Conservation (phyloP, 495 filamentous ascomycete species). For the Hypomontagnella monticulosa region DNA sequence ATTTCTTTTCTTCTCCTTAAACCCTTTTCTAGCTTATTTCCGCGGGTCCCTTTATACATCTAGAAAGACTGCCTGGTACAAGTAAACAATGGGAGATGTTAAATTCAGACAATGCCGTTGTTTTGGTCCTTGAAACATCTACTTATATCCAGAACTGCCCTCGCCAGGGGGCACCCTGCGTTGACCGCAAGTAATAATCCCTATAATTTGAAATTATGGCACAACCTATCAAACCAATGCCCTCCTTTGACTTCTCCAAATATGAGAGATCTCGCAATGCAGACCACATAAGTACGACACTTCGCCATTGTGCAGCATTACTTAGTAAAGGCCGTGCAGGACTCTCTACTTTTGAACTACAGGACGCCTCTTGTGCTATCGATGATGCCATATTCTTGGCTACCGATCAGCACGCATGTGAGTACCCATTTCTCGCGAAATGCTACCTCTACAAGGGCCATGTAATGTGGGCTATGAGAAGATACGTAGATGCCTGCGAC, state of each 20-base stretch:
- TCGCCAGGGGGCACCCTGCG: not conserved
- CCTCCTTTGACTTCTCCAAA: conserved; percentile 13
- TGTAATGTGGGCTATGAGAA: conserved; percentile 15
- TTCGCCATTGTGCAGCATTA: conserved; percentile 5
- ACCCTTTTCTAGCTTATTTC: not conserved
- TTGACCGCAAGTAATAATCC: not conserved
- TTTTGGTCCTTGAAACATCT: conserved; percentile 1
- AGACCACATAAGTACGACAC: conserved; percentile 6
- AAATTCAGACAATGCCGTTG: conserved; percentile 23
- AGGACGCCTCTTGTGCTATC: conserved; percentile 5
- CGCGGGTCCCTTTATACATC: not conserved
- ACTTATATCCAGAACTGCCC: not conserved
- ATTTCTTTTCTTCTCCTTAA: not conserved
- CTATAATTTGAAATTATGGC: conserved; percentile 1
- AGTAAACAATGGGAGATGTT: conserved; percentile 7
- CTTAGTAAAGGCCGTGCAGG: conserved; percentile 46
- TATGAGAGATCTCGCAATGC: conserved; percentile 16
- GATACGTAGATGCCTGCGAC: conserved; percentile 13
- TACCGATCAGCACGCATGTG: conserved; percentile 31
- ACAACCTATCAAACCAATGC: conserved; percentile 1
- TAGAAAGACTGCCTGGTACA: not conserved
- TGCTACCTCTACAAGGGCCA: conserved; percentile 39
- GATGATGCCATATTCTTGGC: conserved; percentile 32
- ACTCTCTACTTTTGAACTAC: conserved; percentile 41
- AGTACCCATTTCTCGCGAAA: conserved; percentile 29